Base-by-base conservation (phyloP, 1,284 basidiomycete species). In the Xanthoconium separans region DNA sequence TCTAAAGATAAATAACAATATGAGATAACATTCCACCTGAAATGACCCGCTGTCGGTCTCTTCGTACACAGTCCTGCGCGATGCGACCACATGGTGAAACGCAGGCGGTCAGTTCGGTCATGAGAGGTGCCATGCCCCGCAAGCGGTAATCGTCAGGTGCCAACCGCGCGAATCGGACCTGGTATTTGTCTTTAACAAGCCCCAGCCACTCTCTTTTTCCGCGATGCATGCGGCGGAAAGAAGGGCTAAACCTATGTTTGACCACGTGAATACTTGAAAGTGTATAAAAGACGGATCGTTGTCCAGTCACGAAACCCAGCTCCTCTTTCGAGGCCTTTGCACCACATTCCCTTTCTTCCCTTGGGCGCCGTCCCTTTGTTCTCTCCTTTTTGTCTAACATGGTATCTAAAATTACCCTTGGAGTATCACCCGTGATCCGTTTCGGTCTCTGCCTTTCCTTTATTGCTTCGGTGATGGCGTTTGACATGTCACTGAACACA, bases 401-500 rank as follows among this genome's bases (percentile, higher is more conserved):
- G 59, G 33, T 44, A 44, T 44, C 45, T 53, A 44, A 8, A 46
- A 57, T 51, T 46, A 33, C 11, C 16, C 0, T 41, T 44, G 49
- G 54, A 11, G 16, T 11, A 9, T 47, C 56, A 10, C 41, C 34
- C 27, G 34, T 53, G 56, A 56, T 61, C 62, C 43, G 47, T 54
- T 45, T 63, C 31, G 59, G 52, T 33, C 44, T 63, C 6, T 45
- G 54, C 2, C 31, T 63, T 39, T 18, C 22, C 42, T 34, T 63
- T 27, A 18, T 40, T 24, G 42, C 51, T 22, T 65, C 58, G n/a
- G 61, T 39, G 22, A 55, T 58, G 44, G 65, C 50, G 11, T 65
- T 65, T 15, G 51, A 68, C 42, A 65, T 65, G 66, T 31, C 55
- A 16, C 50, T 50, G 44, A 61, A 53, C 31, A 51, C 61, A 24